Evolutionary conservation across 306 rosid species (phyloP).

Genomic region (Medicago truncatula): MtrunA17r5.0-ANR NC_053046.1:33730501-33731000

Average conservation of each 20-base stretch:
- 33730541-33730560: not conserved
- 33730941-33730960: conserved; percentile 42
- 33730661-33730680: conserved; percentile 64
- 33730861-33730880: conserved; percentile 44
- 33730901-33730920: conserved; percentile 59
- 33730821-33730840: conserved; percentile 41
- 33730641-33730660: conserved; percentile 62
- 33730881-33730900: conserved; percentile 48
- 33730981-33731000: conserved; percentile 65
- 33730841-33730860: conserved; percentile 40
- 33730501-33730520: not conserved
- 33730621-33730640: conserved; percentile 60
- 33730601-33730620: conserved; percentile 76
- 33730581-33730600: conserved; percentile 54
- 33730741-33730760: conserved; percentile 20
- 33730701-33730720: conserved; percentile 53
- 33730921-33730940: conserved; percentile 54
- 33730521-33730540: not conserved
- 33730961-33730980: conserved; percentile 49
- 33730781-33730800: conserved; percentile 68
- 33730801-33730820: conserved; percentile 49
- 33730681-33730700: conserved; percentile 55
- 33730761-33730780: conserved; percentile 44
- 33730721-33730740: not conserved
- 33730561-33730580: conserved; percentile 15